Evolutionary conservation across 2,329 filamentous ascomycete species (phyloP).

Genomic region (Phaeoacremonium minimum): DNA sequence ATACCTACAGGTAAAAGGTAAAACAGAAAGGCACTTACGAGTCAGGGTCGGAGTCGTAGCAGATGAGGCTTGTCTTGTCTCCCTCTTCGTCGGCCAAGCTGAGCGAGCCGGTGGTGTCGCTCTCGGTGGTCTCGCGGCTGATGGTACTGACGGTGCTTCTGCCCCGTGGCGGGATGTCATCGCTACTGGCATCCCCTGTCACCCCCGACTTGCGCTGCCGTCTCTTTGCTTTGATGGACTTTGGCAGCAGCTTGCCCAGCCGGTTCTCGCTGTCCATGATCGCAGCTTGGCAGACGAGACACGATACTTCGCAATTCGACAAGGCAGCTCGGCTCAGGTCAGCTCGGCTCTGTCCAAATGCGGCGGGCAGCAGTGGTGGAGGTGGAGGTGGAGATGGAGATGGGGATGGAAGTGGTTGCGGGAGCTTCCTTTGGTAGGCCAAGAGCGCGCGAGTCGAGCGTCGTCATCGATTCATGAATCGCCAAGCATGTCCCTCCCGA

Average conservation of each 20-base stretch:
- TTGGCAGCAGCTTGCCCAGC: slow-evolving; percentile 49
- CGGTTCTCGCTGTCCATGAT: no score
- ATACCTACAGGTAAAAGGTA: slow-evolving; percentile 10
- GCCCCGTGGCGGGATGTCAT: slow-evolving; percentile 21
- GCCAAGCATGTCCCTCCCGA: no score
- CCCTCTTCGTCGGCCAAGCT: slow-evolving; percentile 14
- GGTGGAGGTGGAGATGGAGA: no score
- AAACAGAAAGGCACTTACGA: slow-evolving; percentile 31
- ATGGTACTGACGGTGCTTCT: slow-evolving; percentile 25
- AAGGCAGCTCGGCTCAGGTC: no score
- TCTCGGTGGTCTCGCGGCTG: slow-evolving; percentile 33
- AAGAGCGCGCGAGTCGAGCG: no score
- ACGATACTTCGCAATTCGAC: no score
- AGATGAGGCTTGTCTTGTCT: slow-evolving; percentile 31
- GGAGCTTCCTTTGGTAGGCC: no score
- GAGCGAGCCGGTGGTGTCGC: slow-evolving; percentile 23
- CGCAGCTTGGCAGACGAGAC: no score
- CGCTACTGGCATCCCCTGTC: slow-evolving; percentile 25
- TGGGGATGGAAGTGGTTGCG: background rate
- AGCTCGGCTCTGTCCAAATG: no score
- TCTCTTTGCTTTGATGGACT: slow-evolving; percentile 42
- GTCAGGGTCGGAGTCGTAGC: slow-evolving; percentile 44
- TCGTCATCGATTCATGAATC: no score
- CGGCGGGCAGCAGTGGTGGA: no score
- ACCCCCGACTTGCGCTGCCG: slow-evolving; percentile 41